Evolutionary conservation across 2,329 filamentous ascomycete species (phyloP).

Genomic region (Pyrenophora teres): DNA sequence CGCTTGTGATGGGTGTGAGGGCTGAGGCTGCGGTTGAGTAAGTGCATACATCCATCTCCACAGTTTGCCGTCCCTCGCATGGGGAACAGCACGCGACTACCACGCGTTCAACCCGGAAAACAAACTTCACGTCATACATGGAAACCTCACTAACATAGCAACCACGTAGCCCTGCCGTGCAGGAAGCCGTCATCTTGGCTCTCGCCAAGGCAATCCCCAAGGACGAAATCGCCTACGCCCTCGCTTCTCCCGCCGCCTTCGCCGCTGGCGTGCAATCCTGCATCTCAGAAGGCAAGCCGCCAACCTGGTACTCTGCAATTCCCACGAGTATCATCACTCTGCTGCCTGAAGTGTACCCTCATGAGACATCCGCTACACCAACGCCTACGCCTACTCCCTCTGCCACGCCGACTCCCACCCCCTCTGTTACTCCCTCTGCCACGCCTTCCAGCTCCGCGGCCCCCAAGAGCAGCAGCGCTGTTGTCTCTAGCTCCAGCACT

Average conservation of each 20-base stretch:
- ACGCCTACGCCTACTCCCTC: constrained; percentile 16
- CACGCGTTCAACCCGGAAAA: neutral
- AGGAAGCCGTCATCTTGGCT: constrained; percentile 48
- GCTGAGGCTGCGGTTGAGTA: constrained; percentile 35
- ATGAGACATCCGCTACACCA: constrained; percentile 24
- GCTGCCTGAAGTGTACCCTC: constrained; percentile 46
- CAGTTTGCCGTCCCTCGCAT: neutral
- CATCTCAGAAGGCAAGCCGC: constrained; percentile 50
- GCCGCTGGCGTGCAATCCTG: constrained; percentile 50
- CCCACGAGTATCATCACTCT: constrained; percentile 53
- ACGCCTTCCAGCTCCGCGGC: neutral
- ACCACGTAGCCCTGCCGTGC: constrained; percentile 26
- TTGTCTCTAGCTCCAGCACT: neutral
- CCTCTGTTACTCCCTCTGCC: neutral
- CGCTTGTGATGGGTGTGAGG: constrained; percentile 35
- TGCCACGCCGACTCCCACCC: neutral
- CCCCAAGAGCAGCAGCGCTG: constrained; percentile 7
- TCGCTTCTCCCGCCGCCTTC: constrained; percentile 51
- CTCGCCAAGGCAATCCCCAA: constrained; percentile 53
- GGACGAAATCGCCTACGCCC: constrained; percentile 46
- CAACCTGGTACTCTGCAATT: constrained; percentile 53
- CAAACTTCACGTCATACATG: neutral
- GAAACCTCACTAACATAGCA: constrained; percentile 12
- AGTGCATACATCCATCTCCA: constrained; percentile 9
- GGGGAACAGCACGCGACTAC: neutral